phyloP scores from a whole-genome alignment of 176 grass and related monocot species.

The Triticum turgidum region DNA sequence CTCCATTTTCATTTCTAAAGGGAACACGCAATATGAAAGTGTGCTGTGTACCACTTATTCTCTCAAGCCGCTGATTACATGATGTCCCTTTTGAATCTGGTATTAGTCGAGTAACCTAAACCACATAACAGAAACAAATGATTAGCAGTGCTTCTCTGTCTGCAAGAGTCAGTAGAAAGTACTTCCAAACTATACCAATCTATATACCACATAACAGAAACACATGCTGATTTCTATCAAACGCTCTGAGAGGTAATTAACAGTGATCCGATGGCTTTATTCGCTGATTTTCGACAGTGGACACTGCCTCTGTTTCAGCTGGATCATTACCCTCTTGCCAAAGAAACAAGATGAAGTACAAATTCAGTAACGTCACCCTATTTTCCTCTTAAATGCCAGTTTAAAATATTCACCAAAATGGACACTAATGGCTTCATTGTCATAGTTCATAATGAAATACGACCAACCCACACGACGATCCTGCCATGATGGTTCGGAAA shows the following conservation, averaged over 20 bases:
- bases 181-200: not conserved
- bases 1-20: slow-evolving; percentile 75
- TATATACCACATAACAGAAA: not conserved
- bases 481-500: no score
- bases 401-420: no score
- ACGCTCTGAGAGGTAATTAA: not conserved
- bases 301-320: no score
- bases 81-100: slow-evolving; percentile 91
- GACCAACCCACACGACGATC: no score
- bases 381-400: no score
- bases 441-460: no score
- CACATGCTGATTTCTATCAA: not conserved
- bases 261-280: no score
- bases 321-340: no score
- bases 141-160: not conserved
- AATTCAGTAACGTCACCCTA: no score
- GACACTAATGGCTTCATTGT: no score
- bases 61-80: slow-evolving; percentile 88
- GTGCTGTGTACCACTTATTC: slow-evolving; percentile 80
- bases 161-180: not conserved
- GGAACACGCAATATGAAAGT: slow-evolving; percentile 80
- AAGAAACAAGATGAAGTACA: no score
- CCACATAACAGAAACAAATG: slow-evolving; percentile 18
- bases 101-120: slow-evolving; percentile 91
- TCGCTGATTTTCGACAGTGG: no score